Evolutionary conservation across 192 early-diverging fungal species (phyloP), one percentile per base, ranked within the genome.

Genomic region (Podila clonocystis): DNA sequence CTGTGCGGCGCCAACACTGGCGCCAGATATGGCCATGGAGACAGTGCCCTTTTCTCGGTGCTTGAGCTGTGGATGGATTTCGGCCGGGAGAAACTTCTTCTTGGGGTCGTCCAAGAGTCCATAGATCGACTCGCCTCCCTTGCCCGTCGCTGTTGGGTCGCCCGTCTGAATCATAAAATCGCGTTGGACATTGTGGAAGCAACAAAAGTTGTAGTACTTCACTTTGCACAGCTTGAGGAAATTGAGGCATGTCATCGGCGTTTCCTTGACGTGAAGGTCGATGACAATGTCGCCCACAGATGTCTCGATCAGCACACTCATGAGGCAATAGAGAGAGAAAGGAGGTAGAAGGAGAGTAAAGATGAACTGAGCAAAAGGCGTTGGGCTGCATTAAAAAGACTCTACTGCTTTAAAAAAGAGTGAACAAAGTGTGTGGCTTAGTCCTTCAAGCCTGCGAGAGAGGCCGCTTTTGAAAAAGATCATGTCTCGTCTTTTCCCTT

Each of bases 191-290:
- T 93, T 93, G 82, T 94, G 90, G 67, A 95, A 95, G 48, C 92
- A 88, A 28, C 87, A 82, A 63, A 88, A 96, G 86, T 97, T 96
- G 83, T 94, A 96, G 70, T 91, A 91, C 70, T 97, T 97, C 62
- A 90, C 84, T 73, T 98, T 97, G 78, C 95, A 96, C 12, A 97
- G 88, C 75, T 97, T 95, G 41, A 97, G 65, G 70, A 97, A 97
- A 72, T 97, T 97, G 73, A 88, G 83, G 33, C 85, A 85, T 1
- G 94, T 90, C 22, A 72, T 65, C 8, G 93, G 93, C n/a, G 92
- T 92, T 62, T 89, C 83, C 58, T 92, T 85, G 12, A 88, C 88
- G 62, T 92, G 83, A n/a, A 97, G 85, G 82, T 97, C 95, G 34
- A 97, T 94, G 64, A 96, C 94, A 50, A 97, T 88, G 69, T 96